phyloP scores from a whole-genome alignment of 2,329 filamentous ascomycete species.

The Fusarium pilosicola region DNA sequence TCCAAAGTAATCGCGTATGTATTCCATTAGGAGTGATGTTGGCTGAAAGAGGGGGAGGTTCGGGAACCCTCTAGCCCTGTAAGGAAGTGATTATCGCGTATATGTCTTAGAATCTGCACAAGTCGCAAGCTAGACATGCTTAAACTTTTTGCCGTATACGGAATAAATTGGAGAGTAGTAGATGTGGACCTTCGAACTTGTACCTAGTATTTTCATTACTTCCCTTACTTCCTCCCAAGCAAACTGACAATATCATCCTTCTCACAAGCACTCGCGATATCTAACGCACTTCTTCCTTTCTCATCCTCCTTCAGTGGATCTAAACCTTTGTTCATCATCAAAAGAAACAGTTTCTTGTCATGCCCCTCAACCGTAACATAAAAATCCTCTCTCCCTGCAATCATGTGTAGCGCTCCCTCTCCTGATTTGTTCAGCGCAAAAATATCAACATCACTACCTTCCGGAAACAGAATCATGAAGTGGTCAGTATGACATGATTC shows the following conservation, averaged over 20 bases:
- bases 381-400: background rate
- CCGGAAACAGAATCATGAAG: slow-evolving; percentile 26
- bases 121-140: background rate
- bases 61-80: background rate
- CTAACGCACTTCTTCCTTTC: slow-evolving; percentile 35
- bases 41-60: background rate
- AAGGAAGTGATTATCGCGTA: background rate
- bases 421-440: slow-evolving; percentile 19
- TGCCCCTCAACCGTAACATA: background rate
- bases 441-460: slow-evolving; percentile 21
- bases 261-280: slow-evolving; percentile 38
- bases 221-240: slow-evolving; percentile 11
- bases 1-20: background rate
- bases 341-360: slow-evolving; percentile 28
- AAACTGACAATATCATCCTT: slow-evolving; percentile 32
- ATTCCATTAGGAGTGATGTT: background rate
- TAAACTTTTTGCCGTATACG: background rate
- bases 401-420: slow-evolving; percentile 32
- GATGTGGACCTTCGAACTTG: background rate
- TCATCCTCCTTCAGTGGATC: slow-evolving; percentile 38
- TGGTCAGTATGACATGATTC: slow-evolving; percentile 17
- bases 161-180: background rate
- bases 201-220: background rate
- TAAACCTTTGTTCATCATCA: slow-evolving; percentile 26
- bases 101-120: background rate